phyloP scores from a whole-genome alignment of 495 filamentous ascomycete species.

The Venustampulla echinocandica region DNA sequence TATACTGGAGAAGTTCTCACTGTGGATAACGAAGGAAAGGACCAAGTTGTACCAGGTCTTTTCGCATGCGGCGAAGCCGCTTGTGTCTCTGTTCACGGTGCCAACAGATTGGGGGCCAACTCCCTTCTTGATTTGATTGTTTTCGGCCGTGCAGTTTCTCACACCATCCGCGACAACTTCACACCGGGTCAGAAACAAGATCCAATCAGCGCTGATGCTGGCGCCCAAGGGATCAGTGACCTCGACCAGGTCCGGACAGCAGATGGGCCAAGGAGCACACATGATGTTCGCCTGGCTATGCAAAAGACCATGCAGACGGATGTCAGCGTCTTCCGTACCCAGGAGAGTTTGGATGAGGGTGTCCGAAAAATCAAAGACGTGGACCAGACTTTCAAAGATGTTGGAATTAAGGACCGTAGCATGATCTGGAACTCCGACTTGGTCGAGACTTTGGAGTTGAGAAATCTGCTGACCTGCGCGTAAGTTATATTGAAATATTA shows the following conservation, averaged over 20 bases:
- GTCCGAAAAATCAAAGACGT: slow-evolving; percentile 70
- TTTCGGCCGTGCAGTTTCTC: slow-evolving; percentile 92
- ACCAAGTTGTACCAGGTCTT: slow-evolving; percentile 89
- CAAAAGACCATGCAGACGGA: slow-evolving; percentile 98
- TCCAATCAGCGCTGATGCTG: slow-evolving; percentile 56
- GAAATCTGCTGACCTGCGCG: slow-evolving; percentile 93
- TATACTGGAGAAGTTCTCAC: slow-evolving; percentile 94
- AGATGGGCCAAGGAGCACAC: slow-evolving; percentile 73
- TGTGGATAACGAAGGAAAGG: slow-evolving; percentile 70
- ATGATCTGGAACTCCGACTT: slow-evolving; percentile 99
- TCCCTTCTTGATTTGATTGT: slow-evolving; percentile 95
- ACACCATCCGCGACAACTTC: slow-evolving; percentile 89
- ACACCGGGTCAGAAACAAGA: slow-evolving; percentile 67
- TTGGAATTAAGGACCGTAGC: slow-evolving; percentile 92
- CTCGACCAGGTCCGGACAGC: slow-evolving; percentile 80
- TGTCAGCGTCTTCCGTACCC: slow-evolving; percentile 93
- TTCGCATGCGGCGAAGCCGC: slow-evolving; percentile 96
- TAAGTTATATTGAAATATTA: slow-evolving; percentile 12
- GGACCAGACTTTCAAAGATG: slow-evolving; percentile 68
- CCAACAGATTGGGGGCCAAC: slow-evolving; percentile 95
- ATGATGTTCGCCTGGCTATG: slow-evolving; percentile 83
- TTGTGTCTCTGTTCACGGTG: slow-evolving; percentile 94
- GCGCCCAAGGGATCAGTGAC: slow-evolving; percentile 73
- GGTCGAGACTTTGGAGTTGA: slow-evolving; percentile 87
- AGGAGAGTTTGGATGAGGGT: slow-evolving; percentile 75